Evolutionary conservation across 176 grass and related monocot genomes (phyloP).

Genomic region (Otatea glauca): DNA sequence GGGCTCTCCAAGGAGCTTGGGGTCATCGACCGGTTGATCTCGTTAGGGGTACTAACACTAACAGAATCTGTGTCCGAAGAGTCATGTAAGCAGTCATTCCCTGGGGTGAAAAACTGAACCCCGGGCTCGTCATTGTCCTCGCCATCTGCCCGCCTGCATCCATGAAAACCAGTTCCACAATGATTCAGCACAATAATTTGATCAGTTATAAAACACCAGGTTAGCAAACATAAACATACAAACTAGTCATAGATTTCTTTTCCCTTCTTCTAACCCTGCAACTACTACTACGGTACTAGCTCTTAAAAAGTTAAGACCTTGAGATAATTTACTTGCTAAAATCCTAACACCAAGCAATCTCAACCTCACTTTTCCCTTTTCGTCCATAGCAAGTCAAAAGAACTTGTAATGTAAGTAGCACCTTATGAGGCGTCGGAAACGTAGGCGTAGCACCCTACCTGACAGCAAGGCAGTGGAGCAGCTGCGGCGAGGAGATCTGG

Average conservation of each 20-base stretch:
- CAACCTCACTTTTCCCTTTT: conserved; percentile 45
- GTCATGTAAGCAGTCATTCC: conserved; percentile 65
- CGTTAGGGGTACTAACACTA: conserved; percentile 53
- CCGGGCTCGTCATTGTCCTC: conserved; percentile 55
- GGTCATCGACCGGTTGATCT: conserved; percentile 49
- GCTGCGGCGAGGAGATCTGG: conserved; percentile 67
- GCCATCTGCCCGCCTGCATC: conserved; percentile 50
- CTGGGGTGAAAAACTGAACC: conserved; percentile 67
- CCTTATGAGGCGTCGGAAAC: conserved; percentile 15
- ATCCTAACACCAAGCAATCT: conserved; percentile 37
- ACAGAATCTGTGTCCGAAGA: conserved; percentile 78
- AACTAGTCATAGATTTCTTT: conserved; percentile 22
- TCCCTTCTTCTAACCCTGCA: neutral
- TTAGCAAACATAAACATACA: conserved; percentile 22
- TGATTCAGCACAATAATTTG: conserved; percentile 24
- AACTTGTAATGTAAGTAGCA: conserved; percentile 31
- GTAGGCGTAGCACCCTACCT: conserved; percentile 55
- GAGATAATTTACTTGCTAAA: neutral
- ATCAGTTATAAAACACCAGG: conserved; percentile 17
- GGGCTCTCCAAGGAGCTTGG: conserved; percentile 62
- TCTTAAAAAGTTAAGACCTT: conserved; percentile 11
- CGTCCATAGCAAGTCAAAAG: conserved; percentile 42
- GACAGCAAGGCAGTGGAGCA: conserved; percentile 45
- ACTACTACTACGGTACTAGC: conserved; percentile 4
- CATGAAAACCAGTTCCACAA: conserved; percentile 25